Evolutionary conservation across 495 filamentous ascomycete genomes (phyloP), one percentile per base, ranked within the genome.

Genomic region (Immersiella caudata): DNA sequence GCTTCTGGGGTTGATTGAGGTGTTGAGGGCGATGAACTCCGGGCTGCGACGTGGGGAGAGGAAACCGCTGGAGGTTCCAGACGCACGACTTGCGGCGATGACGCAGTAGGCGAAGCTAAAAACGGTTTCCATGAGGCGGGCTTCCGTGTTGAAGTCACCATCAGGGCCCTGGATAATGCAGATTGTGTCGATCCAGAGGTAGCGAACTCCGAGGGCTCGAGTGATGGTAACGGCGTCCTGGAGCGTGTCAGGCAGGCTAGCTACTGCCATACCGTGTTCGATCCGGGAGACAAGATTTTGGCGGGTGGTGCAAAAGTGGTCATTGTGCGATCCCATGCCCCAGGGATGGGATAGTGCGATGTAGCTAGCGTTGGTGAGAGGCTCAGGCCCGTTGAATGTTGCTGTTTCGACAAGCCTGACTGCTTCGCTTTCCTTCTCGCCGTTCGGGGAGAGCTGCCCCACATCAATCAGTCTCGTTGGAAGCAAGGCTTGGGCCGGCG

Each of bases 101-200:
- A 68, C 73, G 40, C 67, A 79, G 55, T 76, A 71, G 0, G 75
- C 73, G 12, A 51, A 57, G 29, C 68, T 71, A 36, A 78, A 83
- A 18, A 80, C 73, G 9, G 46, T 26, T 51, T 76, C 72, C 80
- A 83, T 82, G 16, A 35, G 52, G 21, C 46, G 60, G 18, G 75
- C 55, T 60, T 81, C 72, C 46, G 49, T 49, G 16, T 35, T 16
- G 49, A 49, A 64, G 49, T 64, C 62, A 14, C 16, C 49, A 8
- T 21, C n/a, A 25, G 33, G 49, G 22, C 56, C 26, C 12, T 60
- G 58, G 58, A 60, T 36, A 14, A 60, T 60, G 27, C 58, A 60
- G 4, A 60, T 26, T 6, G 58, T 35, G 58, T 60, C 58, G 58
- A 60, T 60, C 58, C 58, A 60, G 2, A 60, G 58, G 33, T 36